Percentiles rank a stretch among this genome's conserved stretches.
Conservation (phyloP, 2,329 filamentous ascomycete genomes). For the Ascochyta pisi region DNA sequence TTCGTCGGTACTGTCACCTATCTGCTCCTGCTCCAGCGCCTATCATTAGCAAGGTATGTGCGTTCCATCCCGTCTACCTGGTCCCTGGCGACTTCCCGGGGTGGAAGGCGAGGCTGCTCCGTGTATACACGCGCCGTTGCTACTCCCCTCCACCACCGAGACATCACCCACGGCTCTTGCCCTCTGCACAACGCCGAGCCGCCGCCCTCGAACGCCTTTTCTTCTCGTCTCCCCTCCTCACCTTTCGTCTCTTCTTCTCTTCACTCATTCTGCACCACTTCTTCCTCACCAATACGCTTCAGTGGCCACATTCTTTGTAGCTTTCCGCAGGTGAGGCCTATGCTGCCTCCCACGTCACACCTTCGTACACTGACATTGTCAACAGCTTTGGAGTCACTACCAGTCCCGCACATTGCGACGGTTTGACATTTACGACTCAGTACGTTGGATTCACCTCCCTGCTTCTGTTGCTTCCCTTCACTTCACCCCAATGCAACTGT, state of each 20-base stretch:
- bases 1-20: slow-evolving; percentile 19
- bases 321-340: slow-evolving; percentile 48
- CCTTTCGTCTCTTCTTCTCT: slow-evolving; percentile 31
- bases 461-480: slow-evolving; percentile 6
- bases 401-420: slow-evolving; percentile 48
- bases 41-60: slow-evolving; percentile 34
- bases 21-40: slow-evolving; percentile 19
- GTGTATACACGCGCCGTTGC: slow-evolving; percentile 24
- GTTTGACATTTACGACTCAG: slow-evolving; percentile 51
- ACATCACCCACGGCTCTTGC: slow-evolving; percentile 37
- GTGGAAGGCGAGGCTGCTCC: slow-evolving; percentile 29
- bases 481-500: slow-evolving; percentile 12
- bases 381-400: slow-evolving; percentile 52
- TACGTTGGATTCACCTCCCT: slow-evolving; percentile 30
- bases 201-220: slow-evolving; percentile 27
- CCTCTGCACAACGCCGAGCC: slow-evolving; percentile 30
- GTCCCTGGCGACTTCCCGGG: slow-evolving; percentile 21
- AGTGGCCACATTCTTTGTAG: slow-evolving; percentile 55
- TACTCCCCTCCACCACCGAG: slow-evolving; percentile 24
- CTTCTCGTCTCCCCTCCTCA: slow-evolving; percentile 26
- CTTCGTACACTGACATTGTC: slow-evolving; percentile 23
- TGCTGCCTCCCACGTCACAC: not conserved
- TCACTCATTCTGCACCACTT: slow-evolving; percentile 46
- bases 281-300: slow-evolving; percentile 51
- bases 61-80: slow-evolving; percentile 12